Conservation (phyloP, 306 rosid genomes). For the Luffa aegyptiaca region DNA sequence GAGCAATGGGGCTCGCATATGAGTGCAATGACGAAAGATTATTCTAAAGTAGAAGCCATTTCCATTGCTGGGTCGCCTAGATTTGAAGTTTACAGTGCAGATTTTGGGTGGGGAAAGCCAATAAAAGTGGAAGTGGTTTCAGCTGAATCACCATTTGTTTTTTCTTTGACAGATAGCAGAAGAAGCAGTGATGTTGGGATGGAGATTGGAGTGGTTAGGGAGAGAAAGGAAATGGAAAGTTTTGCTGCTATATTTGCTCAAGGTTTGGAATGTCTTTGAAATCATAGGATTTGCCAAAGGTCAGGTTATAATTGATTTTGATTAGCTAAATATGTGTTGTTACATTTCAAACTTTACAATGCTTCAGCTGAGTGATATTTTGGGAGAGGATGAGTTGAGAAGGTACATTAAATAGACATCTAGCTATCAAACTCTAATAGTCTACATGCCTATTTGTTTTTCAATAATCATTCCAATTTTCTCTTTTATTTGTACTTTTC, state of each 20-base stretch:
- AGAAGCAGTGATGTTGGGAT: neutral
- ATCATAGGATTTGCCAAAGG: neutral
- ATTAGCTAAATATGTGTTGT: too few species aligned
- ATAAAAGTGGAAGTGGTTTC: neutral
- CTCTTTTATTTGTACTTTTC: too few species aligned
- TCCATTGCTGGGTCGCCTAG: neutral
- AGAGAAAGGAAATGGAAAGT: neutral
- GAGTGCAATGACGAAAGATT: neutral
- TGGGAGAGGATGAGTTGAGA: too few species aligned
- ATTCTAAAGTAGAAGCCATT: neutral
- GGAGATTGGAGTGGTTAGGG: neutral
- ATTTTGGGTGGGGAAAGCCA: constrained; percentile 2
- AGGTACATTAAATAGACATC: too few species aligned
- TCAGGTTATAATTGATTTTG: too few species aligned
- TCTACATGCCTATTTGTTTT: too few species aligned
- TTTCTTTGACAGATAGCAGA: neutral
- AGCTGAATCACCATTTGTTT: neutral
- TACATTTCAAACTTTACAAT: too few species aligned
- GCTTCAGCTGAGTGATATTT: too few species aligned
- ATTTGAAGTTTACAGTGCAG: neutral
- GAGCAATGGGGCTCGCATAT: constrained; percentile 9
- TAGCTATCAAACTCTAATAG: too few species aligned
- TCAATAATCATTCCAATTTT: too few species aligned
- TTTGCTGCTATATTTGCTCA: neutral
- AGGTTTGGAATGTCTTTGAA: neutral